Evolutionary conservation across 139 green algal species (phyloP).

Genomic region (Chlamydomonas incerta): DNA sequence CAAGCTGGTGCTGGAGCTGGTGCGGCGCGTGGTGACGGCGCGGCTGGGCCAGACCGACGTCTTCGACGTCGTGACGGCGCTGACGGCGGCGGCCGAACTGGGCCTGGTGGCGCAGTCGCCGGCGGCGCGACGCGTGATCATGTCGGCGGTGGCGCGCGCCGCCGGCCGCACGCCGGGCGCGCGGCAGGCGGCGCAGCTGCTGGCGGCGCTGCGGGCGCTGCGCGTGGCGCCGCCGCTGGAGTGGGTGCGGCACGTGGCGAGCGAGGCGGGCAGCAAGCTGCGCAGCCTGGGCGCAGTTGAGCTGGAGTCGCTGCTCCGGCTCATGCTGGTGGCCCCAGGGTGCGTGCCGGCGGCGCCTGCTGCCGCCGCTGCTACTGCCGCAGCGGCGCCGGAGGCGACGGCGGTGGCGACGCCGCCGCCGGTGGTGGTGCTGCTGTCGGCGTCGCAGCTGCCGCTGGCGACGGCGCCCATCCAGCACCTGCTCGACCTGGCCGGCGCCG

Average conservation of each 20-base stretch:
- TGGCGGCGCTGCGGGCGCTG: background rate
- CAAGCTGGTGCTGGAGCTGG: background rate
- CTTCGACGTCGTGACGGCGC: background rate
- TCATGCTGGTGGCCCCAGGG: background rate
- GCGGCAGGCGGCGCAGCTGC: background rate
- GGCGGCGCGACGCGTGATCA: background rate
- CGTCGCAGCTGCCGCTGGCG: background rate
- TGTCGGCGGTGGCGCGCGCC: background rate
- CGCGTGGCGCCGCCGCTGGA: background rate
- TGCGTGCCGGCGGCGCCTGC: background rate
- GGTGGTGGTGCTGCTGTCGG: background rate
- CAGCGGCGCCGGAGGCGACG: background rate
- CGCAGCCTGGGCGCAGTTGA: background rate
- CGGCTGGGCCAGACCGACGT: background rate
- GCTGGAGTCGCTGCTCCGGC: conserved; percentile 2
- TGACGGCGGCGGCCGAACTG: conserved; percentile 10
- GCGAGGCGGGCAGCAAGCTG: background rate
- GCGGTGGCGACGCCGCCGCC: background rate
- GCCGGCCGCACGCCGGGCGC: background rate
- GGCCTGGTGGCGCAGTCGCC: background rate
- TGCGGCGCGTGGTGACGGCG: background rate
- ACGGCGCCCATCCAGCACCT: conserved; percentile 20
- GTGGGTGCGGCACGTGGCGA: background rate
- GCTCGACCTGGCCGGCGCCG: background rate
- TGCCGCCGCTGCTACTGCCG: background rate